Base-by-base conservation (phyloP, 352 stramenopile species). In the Phytophthora cryptogea region DNA sequence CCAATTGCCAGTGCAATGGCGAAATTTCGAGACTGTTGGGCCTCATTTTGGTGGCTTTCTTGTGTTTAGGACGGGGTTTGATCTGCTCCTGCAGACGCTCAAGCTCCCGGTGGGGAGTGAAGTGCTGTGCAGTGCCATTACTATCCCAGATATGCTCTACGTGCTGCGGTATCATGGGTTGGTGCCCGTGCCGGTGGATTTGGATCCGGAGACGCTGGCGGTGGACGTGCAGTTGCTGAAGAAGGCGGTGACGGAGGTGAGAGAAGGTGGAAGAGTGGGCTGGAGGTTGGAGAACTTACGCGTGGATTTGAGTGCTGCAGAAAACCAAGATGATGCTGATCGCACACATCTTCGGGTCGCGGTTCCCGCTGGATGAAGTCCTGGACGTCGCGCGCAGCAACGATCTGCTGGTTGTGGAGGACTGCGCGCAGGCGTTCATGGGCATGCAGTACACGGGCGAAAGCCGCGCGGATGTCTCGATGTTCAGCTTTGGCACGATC, bases 401-500 rank as follows among this genome's bases (percentile, higher is more conserved):
- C 47, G 61, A 78, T 14, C 50, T 95, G 16, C 37, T 93, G 42
- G 55, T 93, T 27, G 70, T 95, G 27, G 86, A 95, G 54, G 86
- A 95, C 64, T 93, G 86, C 47, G 86, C 86, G 4, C 83, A 95
- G 45, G 80, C 80, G 2, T 95, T 92, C 43, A 64, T 74, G 17
- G 84, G 86, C 3, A 59, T 67, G 58, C 48, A 80, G 14, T 93
- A 90, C 61, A 90, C 68, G 33, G 86, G 83, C 23, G 78, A 92
- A 11, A 63, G 51, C 7, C 65, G 68, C 16, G 82, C 66, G 1
- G 86, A 93, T 51, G 81, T 92, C 33, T 89, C 83, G 39, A 86
- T 95, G 75, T 95, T 93, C 64, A 95, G 86, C 62, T 95, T 95
- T 74, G 86, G 86, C 23, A 90, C 86, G 27, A 95, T 95, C 67